Evolutionary conservation across 2,329 filamentous ascomycete species (phyloP).

Genomic region (Colletotrichum somersetense): DNA sequence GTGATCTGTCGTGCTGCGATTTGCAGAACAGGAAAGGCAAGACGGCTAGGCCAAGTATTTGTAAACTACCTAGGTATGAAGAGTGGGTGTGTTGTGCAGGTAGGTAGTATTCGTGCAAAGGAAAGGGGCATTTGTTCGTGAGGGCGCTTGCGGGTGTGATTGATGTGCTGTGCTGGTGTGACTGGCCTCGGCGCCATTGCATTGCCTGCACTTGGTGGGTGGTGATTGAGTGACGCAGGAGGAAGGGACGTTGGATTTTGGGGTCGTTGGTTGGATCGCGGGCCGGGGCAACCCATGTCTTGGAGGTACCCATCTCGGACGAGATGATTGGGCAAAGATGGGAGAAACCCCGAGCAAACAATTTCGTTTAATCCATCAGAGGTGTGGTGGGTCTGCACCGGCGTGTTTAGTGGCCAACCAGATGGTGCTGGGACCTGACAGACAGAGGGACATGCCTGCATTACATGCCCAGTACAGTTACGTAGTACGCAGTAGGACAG

Average conservation of each 20-base stretch:
- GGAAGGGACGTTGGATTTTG: constrained; percentile 28
- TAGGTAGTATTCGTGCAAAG: not conserved
- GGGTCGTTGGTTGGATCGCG: constrained; percentile 29
- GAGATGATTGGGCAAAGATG: constrained; percentile 27
- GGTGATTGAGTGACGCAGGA: constrained; percentile 2
- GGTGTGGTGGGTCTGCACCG: not conserved
- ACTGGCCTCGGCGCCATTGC: not conserved
- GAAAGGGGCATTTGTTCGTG: not conserved
- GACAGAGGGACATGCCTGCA: not conserved
- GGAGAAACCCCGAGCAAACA: constrained; percentile 36
- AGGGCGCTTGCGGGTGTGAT: constrained; percentile 13
- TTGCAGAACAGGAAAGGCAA: not conserved
- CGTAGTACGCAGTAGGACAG: not conserved
- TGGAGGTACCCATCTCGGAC: not conserved
- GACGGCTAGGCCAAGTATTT: not conserved
- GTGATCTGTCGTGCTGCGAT: not conserved
- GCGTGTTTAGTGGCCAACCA: constrained; percentile 14
- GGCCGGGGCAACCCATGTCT: constrained; percentile 18
- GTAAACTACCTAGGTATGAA: too few species aligned
- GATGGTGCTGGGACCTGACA: constrained; percentile 32
- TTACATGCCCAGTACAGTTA: too few species aligned
- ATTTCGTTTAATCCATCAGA: constrained; percentile 34
- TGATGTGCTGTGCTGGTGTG: not conserved
- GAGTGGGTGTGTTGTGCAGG: too few species aligned
- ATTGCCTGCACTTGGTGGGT: not conserved